phyloP scores from a whole-genome alignment of 1,284 basidiomycete genomes.

The Crucibulum cyathiforme region DNA sequence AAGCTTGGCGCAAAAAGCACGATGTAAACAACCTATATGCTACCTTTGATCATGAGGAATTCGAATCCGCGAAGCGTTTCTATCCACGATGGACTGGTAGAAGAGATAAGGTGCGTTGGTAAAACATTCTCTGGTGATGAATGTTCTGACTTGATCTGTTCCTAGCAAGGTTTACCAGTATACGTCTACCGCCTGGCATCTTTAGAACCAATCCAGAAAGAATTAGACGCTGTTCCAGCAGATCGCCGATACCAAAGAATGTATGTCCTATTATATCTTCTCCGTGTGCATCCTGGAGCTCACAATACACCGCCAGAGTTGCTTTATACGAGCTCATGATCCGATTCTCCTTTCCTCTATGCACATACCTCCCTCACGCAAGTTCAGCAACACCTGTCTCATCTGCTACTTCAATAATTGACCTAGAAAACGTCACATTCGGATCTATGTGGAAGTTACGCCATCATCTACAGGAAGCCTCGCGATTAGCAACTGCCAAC shows the following conservation, averaged over 20 bases:
- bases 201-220: constrained; percentile 59
- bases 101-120: constrained; percentile 65
- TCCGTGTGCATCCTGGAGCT: constrained; percentile 4
- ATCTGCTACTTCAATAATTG: constrained; percentile 75
- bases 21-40: constrained; percentile 67
- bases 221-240: constrained; percentile 58
- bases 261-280: constrained; percentile 47
- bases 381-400: constrained; percentile 62
- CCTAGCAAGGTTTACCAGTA: constrained; percentile 69
- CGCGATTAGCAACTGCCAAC: constrained; percentile 74
- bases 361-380: constrained; percentile 65
- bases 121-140: neutral
- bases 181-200: constrained; percentile 75
- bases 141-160: neutral
- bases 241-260: constrained; percentile 73
- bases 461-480: constrained; percentile 74
- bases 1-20: constrained; percentile 69
- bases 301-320: constrained; percentile 27
- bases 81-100: constrained; percentile 83
- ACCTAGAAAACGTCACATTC: constrained; percentile 67
- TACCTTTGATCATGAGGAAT: constrained; percentile 62
- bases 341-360: constrained; percentile 68
- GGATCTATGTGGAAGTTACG: constrained; percentile 71
- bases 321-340: constrained; percentile 72
- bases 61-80: constrained; percentile 64